Conservation (phyloP, 176 grass and related monocot species). For the Areca catechu region DNA sequence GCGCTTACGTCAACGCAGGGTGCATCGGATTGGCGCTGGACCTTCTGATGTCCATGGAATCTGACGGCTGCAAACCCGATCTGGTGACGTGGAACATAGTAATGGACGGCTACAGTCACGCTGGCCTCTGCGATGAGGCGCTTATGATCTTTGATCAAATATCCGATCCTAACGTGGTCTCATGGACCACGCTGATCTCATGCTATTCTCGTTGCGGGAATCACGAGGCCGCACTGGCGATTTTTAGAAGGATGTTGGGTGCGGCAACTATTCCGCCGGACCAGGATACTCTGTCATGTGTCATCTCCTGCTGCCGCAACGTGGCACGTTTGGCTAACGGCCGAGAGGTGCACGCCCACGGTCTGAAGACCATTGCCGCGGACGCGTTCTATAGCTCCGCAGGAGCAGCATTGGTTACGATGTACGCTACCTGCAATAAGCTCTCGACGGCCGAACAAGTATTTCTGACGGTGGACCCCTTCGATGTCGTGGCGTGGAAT, state of each 20-base stretch:
- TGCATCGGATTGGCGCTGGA: background rate
- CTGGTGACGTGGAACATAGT: slow-evolving; percentile 37
- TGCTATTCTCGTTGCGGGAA: slow-evolving; percentile 19
- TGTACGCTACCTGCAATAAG: slow-evolving; percentile 38
- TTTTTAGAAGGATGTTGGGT: slow-evolving; percentile 31
- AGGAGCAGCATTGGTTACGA: slow-evolving; percentile 51
- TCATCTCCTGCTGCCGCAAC: slow-evolving; percentile 50
- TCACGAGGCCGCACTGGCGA: slow-evolving; percentile 23
- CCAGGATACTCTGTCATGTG: slow-evolving; percentile 43
- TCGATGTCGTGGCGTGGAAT: slow-evolving; percentile 68
- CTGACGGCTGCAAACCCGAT: slow-evolving; percentile 21
- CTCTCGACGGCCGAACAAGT: slow-evolving; percentile 23
- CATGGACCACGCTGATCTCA: slow-evolving; percentile 37
- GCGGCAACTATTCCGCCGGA: slow-evolving; percentile 29
- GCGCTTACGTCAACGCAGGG: slow-evolving; percentile 6
- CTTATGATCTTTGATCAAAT: slow-evolving; percentile 24
- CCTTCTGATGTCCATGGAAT: slow-evolving; percentile 15
- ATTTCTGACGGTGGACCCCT: slow-evolving; percentile 30
- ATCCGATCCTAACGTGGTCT: slow-evolving; percentile 20
- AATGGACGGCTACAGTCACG: slow-evolving; percentile 49
- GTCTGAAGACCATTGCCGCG: slow-evolving; percentile 23
- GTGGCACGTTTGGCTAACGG: slow-evolving; percentile 20
- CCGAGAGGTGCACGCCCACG: slow-evolving; percentile 42
- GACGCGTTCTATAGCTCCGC: slow-evolving; percentile 42
- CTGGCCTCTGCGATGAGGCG: slow-evolving; percentile 32